These are phyloP conservation scores for Handroanthus guayacan DNA, from an alignment of 257 asterid genomes.

Conservation along the genomic window DNA sequence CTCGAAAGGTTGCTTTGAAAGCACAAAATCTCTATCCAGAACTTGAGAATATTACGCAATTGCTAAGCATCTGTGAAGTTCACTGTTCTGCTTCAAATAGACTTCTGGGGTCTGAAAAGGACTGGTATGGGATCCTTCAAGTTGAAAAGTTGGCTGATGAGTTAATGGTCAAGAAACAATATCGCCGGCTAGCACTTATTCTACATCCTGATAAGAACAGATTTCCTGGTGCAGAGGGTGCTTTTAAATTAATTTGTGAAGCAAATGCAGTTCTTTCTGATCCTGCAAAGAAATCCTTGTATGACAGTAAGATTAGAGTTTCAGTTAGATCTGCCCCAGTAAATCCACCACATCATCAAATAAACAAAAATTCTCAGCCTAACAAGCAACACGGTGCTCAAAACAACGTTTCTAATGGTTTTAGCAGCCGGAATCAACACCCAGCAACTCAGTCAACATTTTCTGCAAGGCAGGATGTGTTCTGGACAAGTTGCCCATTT, in stretches of 20 bases:
- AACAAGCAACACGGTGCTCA: slow-evolving; percentile 36
- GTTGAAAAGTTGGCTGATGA: slow-evolving; percentile 57
- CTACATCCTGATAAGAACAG: slow-evolving; percentile 83
- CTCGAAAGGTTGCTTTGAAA: slow-evolving; percentile 58
- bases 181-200: slow-evolving; percentile 60
- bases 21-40: slow-evolving; percentile 69
- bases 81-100: slow-evolving; percentile 61
- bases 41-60: slow-evolving; percentile 61
- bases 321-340: slow-evolving; percentile 34
- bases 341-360: slow-evolving; percentile 34
- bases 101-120: slow-evolving; percentile 59
- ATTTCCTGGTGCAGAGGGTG: slow-evolving; percentile 71
- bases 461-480: slow-evolving; percentile 34
- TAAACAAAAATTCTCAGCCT: slow-evolving; percentile 24
- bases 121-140: slow-evolving; percentile 72
- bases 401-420: slow-evolving; percentile 36
- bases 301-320: slow-evolving; percentile 53
- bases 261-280: slow-evolving; percentile 67
- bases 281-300: slow-evolving; percentile 49
- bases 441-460: slow-evolving; percentile 38
- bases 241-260: slow-evolving; percentile 68
- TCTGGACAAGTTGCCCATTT: slow-evolving; percentile 66
- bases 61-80: slow-evolving; percentile 65
- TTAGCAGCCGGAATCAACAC: slow-evolving; percentile 32
- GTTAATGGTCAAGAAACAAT: slow-evolving; percentile 62